These are phyloP conservation scores for Colletotrichum brevisporum DNA, from an alignment of 2,329 filamentous ascomycete species.

Conservation along the genomic window DNA sequence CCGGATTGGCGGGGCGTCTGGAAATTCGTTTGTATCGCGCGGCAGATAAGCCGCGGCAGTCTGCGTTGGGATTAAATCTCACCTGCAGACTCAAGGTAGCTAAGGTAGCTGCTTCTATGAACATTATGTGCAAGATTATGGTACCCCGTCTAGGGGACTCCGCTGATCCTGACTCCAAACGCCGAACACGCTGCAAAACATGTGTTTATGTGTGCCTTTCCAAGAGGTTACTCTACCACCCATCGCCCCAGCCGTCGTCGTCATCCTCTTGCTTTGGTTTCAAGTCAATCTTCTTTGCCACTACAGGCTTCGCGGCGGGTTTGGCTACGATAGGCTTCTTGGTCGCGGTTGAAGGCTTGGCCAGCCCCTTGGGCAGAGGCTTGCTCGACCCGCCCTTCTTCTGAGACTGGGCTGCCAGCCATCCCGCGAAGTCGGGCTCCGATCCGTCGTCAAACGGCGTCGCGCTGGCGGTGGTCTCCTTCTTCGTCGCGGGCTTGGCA, in stretches of 20 bases:
- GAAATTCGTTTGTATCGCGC: conserved; percentile 36
- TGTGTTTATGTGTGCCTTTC: not conserved
- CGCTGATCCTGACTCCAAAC: conserved; percentile 29
- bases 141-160: conserved; percentile 29
- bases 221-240: conserved; percentile 62
- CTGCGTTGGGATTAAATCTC: conserved; percentile 24
- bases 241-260: conserved; percentile 76
- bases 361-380: conserved; percentile 85
- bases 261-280: conserved; percentile 74
- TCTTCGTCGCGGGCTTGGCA: conserved; percentile 43
- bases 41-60: conserved; percentile 30
- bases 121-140: conserved; percentile 32
- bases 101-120: conserved; percentile 25
- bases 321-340: conserved; percentile 59
- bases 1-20: conserved; percentile 42
- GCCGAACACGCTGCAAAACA: conserved; percentile 32
- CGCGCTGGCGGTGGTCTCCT: conserved; percentile 52
- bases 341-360: conserved; percentile 65
- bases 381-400: conserved; percentile 76
- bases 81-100: conserved; percentile 23
- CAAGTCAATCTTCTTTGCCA: conserved; percentile 77
- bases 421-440: conserved; percentile 96
- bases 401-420: conserved; percentile 88
- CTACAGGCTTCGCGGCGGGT: conserved; percentile 56
- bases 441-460: conserved; percentile 83